Base-by-base conservation (phyloP, 768 basidiomycete genomes). In the Stropharia rugosoannulata region DNA sequence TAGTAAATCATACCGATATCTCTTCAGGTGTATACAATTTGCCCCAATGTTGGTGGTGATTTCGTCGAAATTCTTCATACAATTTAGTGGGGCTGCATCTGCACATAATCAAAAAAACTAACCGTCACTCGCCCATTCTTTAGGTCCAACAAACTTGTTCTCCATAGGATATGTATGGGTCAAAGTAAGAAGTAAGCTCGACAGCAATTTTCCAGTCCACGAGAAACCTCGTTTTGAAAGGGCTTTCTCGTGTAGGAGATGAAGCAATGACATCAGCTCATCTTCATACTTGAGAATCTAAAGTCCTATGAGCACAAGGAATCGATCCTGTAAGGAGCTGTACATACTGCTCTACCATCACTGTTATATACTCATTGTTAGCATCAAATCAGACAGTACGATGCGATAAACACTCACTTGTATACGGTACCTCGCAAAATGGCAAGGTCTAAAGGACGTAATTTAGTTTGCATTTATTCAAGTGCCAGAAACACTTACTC, bases 161-260 rank as follows among this genome's bases (percentile, higher is more conserved):
- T 96, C 92, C 50, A 83, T 68, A 4, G 90, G 86, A 70, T 92
- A 94, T 1, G 88, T 87, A 55, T 92, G 85, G 1, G 89, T 90
- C 41, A 94, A 70, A 0, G 91, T 89, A 25, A 87, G 75, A 22
- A 95, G 70, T 35, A 85, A 73, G 60, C 87, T 87, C 9, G 85
- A 85, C 22, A 95, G 67, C 13, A 95, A 69, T 69, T 90, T 88
- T 37, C 89, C 90, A 11, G 83, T 87, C 78, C 89, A 91, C 3
- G 87, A 85, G 72, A 83, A 95, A 3, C 90, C 90, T 47, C 89
- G 82, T 70, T 95, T 92, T 1, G 90, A 87, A 49, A 83, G 79
- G 0, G 88, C 84, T 62, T 87, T 87, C 54, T 85, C 77, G 62
- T 85, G 83, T 57, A 94, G 79, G 7, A 86, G 67, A 54, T 76